These are phyloP conservation scores for Sphaerostilbella broomeana DNA, from an alignment of 2,329 filamentous ascomycete species.

Conservation along the genomic window DNA sequence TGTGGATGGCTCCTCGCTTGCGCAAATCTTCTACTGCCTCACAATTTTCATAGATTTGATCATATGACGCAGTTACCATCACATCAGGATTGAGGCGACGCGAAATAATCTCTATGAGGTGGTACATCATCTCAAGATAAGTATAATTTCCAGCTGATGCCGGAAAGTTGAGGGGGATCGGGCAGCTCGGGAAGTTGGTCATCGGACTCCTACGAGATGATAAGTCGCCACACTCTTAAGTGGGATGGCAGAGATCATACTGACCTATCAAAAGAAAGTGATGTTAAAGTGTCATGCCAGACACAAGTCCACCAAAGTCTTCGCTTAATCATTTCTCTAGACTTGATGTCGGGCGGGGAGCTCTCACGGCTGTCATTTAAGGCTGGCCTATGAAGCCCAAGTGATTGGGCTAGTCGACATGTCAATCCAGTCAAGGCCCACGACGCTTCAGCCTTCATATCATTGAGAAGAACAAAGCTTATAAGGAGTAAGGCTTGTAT, in stretches of 20 bases:
- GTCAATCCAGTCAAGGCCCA: slow-evolving; percentile 60
- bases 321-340: slow-evolving; percentile 49
- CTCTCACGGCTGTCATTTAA: slow-evolving; percentile 40
- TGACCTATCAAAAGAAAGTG: slow-evolving; percentile 58
- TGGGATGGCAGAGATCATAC: slow-evolving; percentile 6
- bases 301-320: slow-evolving; percentile 59
- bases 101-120: slow-evolving; percentile 55
- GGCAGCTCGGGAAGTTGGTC: slow-evolving; percentile 52
- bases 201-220: slow-evolving; percentile 45
- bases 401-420: slow-evolving; percentile 57
- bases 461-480: slow-evolving; percentile 58
- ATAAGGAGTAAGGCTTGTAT: slow-evolving; percentile 58
- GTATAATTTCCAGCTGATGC: slow-evolving; percentile 42
- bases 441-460: slow-evolving; percentile 64
- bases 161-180: slow-evolving; percentile 42
- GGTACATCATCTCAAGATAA: slow-evolving; percentile 60
- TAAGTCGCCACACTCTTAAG: neutral
- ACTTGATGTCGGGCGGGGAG: slow-evolving; percentile 35
- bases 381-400: slow-evolving; percentile 51
- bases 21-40: slow-evolving; percentile 47
- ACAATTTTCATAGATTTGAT: slow-evolving; percentile 53
- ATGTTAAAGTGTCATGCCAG: slow-evolving; percentile 61
- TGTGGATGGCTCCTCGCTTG: slow-evolving; percentile 41
- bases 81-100: slow-evolving; percentile 50
- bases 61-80: slow-evolving; percentile 42